Percentiles rank a stretch among this genome's conserved stretches.
These are phyloP conservation scores for Amanita thiersii DNA, from an alignment of 768 basidiomycete genomes.

Conservation along the genomic window DNA sequence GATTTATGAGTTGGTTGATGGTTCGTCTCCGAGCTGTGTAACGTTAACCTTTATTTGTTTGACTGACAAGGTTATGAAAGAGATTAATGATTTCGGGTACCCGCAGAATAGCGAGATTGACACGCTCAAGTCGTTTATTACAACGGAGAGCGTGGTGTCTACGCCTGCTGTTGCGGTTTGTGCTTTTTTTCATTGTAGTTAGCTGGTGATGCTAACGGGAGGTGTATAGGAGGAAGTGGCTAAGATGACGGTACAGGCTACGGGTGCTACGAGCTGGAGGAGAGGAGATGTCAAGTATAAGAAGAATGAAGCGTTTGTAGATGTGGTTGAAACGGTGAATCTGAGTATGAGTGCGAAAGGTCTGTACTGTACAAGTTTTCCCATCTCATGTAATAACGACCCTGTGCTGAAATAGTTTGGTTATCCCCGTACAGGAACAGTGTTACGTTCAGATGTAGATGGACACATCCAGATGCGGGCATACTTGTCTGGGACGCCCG, in stretches of 20 bases:
- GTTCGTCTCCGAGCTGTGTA: slow-evolving; percentile 36
- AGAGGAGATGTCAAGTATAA: slow-evolving; percentile 95
- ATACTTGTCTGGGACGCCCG: slow-evolving; percentile 92
- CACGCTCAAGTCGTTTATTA: slow-evolving; percentile 95
- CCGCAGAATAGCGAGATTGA: slow-evolving; percentile 99
- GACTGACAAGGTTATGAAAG: slow-evolving; percentile 27
- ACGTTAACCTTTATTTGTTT: slow-evolving; percentile 1
- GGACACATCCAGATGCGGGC: slow-evolving; percentile 98
- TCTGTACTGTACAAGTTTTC: slow-evolving; percentile 20
- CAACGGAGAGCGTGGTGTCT: slow-evolving; percentile 91
- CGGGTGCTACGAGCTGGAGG: slow-evolving; percentile 94
- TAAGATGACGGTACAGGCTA: slow-evolving; percentile 95
- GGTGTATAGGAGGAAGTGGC: slow-evolving; percentile 81
- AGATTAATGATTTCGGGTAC: slow-evolving; percentile 98
- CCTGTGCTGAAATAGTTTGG: neutral
- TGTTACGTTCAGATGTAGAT: slow-evolving; percentile 93
- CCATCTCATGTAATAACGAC: neutral
- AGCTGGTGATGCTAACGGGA: slow-evolving; percentile 5
- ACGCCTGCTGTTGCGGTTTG: slow-evolving; percentile 77
- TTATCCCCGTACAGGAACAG: slow-evolving; percentile 46
- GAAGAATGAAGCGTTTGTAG: slow-evolving; percentile 99
- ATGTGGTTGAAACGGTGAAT: slow-evolving; percentile 96
- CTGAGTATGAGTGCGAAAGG: slow-evolving; percentile 97
- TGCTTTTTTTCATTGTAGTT: neutral
- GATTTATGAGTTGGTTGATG: slow-evolving; percentile 97